These are phyloP conservation scores for Xylaria sp. DNA, from an alignment of 2,329 filamentous ascomycete genomes.

Conservation along the genomic window DNA sequence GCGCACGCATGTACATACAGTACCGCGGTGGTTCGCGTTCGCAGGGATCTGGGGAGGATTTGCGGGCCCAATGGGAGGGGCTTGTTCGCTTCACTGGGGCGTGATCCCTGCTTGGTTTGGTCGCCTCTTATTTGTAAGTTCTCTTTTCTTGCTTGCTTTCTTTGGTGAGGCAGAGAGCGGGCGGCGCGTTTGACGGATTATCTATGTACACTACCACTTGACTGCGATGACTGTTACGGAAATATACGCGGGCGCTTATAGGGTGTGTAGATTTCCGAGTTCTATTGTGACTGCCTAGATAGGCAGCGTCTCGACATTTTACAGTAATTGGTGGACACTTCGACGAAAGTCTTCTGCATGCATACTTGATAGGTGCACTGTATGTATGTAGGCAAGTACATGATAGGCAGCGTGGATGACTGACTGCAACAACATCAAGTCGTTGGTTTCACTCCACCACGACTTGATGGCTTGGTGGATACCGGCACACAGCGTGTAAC, in stretches of 20 bases:
- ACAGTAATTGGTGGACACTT: too few relatives aligned
- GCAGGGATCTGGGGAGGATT: conserved; percentile 37
- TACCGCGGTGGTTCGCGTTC: conserved; percentile 11
- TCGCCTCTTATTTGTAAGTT: conserved; percentile 37
- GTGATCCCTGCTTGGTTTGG: conserved; percentile 40
- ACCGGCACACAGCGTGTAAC: too few relatives aligned
- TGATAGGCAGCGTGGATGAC: neutral
- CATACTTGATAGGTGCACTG: neutral
- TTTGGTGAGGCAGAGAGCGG: too few relatives aligned
- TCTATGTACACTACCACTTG: too few relatives aligned
- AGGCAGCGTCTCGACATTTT: neutral
- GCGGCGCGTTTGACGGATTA: neutral
- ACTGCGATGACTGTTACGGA: neutral
- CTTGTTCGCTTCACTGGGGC: conserved; percentile 40
- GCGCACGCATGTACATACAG: neutral
- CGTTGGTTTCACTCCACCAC: too few relatives aligned
- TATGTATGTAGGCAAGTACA: neutral
- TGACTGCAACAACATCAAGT: neutral
- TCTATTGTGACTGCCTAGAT: neutral
- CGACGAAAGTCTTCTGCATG: neutral
- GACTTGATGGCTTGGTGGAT: neutral
- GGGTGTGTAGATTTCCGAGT: neutral
- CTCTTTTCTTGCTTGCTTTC: neutral
- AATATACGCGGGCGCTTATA: neutral
- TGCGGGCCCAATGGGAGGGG: conserved; percentile 40